Evolutionary conservation across 1,139 yeast species (phyloP).

Genomic region (Torulaspora pretoriensis): DNA sequence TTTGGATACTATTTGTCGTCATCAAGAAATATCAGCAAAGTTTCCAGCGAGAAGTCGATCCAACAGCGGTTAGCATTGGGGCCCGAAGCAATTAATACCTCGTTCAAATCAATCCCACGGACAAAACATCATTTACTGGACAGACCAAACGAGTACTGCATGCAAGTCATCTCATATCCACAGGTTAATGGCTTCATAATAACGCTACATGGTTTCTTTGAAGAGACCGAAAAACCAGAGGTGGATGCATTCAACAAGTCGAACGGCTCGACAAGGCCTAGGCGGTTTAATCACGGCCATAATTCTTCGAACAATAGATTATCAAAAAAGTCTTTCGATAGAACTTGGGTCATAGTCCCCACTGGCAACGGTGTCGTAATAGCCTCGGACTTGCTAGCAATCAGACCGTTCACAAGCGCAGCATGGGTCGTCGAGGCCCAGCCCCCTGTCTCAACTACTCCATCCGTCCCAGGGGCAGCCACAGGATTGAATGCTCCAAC

Average conservation of each 20-base stretch:
- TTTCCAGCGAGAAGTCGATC: constrained; percentile 57
- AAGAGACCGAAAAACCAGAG: constrained; percentile 58
- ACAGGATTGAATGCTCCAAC: constrained; percentile 17
- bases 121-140: constrained; percentile 66
- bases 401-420: constrained; percentile 59
- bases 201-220: constrained; percentile 77
- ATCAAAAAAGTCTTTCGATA: constrained; percentile 74
- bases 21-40: constrained; percentile 72
- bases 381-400: constrained; percentile 74
- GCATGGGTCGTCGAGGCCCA: constrained; percentile 48
- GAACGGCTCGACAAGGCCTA: constrained; percentile 23
- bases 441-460: constrained; percentile 17
- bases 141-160: constrained; percentile 62
- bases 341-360: constrained; percentile 77
- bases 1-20: constrained; percentile 63
- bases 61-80: constrained; percentile 65
- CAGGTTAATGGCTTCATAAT: constrained; percentile 73
- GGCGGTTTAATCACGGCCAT: constrained; percentile 36
- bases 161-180: constrained; percentile 73
- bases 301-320: constrained; percentile 42
- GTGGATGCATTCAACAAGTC: constrained; percentile 28
- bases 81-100: constrained; percentile 55
- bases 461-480: constrained; percentile 19
- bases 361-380: constrained; percentile 67
- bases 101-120: constrained; percentile 66